Evolutionary conservation across 805 yeast species (phyloP), one percentile per base, ranked within the genome.

Genomic region (Kodamaea leandrae): DNA sequence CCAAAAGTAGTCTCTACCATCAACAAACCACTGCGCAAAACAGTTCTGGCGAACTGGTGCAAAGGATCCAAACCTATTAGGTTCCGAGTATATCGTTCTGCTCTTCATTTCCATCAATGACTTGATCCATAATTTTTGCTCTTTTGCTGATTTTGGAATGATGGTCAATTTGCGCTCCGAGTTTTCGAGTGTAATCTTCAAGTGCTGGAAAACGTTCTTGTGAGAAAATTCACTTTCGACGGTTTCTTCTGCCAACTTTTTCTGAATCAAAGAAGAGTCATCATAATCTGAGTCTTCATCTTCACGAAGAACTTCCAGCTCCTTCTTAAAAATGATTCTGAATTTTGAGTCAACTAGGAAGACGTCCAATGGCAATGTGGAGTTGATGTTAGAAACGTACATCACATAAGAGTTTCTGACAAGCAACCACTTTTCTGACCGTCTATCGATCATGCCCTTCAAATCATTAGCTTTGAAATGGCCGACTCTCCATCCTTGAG

Each of bases 11-110:
- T 93, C 99, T 54, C 99, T 74, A 3, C 85, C 96, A 63, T 93
- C 99, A 3, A 93, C 98, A 66, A 93, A 82, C 93, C 96, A 91
- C 59, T 93, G 96, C 9, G 96, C 96, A 65, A 78, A 86, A 43
- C 87, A 86, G 50, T 88, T 80, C 16, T 79, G 62, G 49, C 99
- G 70, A 0, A 91, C 80, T 0, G 99, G 99, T 0, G 98, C 96
- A 75, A 86, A 95, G 39, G 96, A 86, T 5, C 72, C 80, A 63
- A 95, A 95, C 45, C 99, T 69, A 47, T 93, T 77, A 4, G 64
- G 64, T 44, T 77, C 72, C 0, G 88, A 66, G 96, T 97, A 93
- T 2, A 75, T 63, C 0, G 93, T 76, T 35, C 73, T 71, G 28
- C 72, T 70, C 30, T 75, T 73, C 95, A 90, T 89, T 18, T 72